These are phyloP conservation scores for Daldinia decipiens DNA, from an alignment of 495 filamentous ascomycete species.

Conservation along the genomic window DNA sequence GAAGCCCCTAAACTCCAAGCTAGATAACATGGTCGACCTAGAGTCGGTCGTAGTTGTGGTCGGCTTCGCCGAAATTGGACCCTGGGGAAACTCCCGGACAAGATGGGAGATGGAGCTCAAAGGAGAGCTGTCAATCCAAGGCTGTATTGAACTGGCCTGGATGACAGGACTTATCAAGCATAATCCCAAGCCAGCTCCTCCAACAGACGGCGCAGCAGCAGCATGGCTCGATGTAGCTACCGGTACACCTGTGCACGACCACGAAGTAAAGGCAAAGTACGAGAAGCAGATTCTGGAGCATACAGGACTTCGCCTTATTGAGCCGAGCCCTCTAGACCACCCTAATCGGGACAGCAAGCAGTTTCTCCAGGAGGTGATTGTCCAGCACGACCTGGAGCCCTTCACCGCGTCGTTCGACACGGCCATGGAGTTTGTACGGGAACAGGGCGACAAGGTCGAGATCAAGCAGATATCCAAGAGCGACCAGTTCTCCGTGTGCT, in stretches of 20 bases:
- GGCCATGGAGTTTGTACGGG: constrained; percentile 92
- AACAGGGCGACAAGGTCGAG: constrained; percentile 96
- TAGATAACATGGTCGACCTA: constrained; percentile 96
- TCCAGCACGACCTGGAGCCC: constrained; percentile 92
- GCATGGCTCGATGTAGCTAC: constrained; percentile 88
- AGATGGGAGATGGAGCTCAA: constrained; percentile 93
- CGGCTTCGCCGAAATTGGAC: constrained; percentile 90
- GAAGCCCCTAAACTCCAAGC: constrained; percentile 80
- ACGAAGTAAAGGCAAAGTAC: constrained; percentile 86
- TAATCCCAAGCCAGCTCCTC: constrained; percentile 75
- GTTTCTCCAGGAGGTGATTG: constrained; percentile 93
- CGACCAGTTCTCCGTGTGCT: constrained; percentile 88
- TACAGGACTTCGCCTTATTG: constrained; percentile 88
- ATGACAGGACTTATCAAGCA: constrained; percentile 94
- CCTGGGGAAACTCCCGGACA: constrained; percentile 90
- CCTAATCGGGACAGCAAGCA: constrained; percentile 97
- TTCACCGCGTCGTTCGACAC: constrained; percentile 97
- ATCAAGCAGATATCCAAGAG: constrained; percentile 91
- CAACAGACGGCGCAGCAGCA: constrained; percentile 78
- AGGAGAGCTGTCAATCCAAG: constrained; percentile 87
- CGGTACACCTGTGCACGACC: constrained; percentile 85
- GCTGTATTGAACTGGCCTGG: constrained; percentile 93
- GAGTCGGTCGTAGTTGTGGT: constrained; percentile 97
- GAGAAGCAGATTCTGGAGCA: constrained; percentile 90
- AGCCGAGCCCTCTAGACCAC: constrained; percentile 87